phyloP scores from a whole-genome alignment of 116 monocot species.

The Posidonia oceanica region DNA sequence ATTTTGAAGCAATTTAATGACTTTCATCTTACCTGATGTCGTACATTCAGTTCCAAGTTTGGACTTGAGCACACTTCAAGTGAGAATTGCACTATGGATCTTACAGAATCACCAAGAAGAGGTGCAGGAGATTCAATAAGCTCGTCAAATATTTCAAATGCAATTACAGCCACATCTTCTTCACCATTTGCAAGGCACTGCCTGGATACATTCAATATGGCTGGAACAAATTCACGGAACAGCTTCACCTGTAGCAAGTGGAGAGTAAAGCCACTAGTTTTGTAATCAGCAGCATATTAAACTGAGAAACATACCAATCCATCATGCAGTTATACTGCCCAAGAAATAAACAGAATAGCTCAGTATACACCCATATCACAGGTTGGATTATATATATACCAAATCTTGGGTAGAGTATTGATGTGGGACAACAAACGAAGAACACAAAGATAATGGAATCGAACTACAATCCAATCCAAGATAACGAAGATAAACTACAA shows the following conservation, averaged over 20 bases:
- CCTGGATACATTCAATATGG: constrained; percentile 82
- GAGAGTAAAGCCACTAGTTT: background rate
- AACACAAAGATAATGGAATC: no score
- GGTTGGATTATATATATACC: no score
- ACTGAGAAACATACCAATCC: background rate
- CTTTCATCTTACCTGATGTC: constrained; percentile 59
- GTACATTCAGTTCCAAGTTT: constrained; percentile 63
- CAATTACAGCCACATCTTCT: constrained; percentile 82
- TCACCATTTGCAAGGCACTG: constrained; percentile 91
- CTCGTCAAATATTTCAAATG: constrained; percentile 99
- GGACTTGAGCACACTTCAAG: constrained; percentile 92
- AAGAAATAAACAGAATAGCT: no score
- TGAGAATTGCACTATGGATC: constrained; percentile 85
- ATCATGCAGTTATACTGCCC: no score
- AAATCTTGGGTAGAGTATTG: no score
- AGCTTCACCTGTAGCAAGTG: constrained; percentile 47
- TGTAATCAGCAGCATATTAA: background rate
- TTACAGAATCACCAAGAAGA: constrained; percentile 90
- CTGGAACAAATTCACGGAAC: constrained; percentile 86
- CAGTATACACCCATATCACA: no score
- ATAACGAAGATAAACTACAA: no score
- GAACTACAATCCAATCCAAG: no score
- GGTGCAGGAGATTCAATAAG: constrained; percentile 96
- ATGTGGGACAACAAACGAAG: no score
- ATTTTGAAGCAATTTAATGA: background rate